These are phyloP conservation scores for Vaccinium macrocarpon DNA, from an alignment of 148 eudicot species.

Conservation along the genomic window DNA sequence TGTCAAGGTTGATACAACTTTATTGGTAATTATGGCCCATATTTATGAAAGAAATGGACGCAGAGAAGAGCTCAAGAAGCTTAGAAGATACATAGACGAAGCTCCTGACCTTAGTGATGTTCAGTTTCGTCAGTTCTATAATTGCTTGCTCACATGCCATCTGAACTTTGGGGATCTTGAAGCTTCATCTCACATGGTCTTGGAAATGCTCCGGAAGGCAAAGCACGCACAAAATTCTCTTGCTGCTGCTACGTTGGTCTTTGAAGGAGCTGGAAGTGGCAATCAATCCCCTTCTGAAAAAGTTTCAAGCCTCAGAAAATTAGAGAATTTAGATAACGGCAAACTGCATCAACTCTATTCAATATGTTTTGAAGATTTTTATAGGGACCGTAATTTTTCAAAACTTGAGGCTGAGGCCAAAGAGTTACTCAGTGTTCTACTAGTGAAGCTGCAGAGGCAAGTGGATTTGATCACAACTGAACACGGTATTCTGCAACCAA, in stretches of 20 bases:
- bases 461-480: conserved; percentile 60
- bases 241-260: conserved; percentile 51
- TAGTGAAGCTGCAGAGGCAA: conserved; percentile 57
- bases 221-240: conserved; percentile 76
- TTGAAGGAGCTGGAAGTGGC: conserved; percentile 38
- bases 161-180: conserved; percentile 84
- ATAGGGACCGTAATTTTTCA: conserved; percentile 53
- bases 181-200: conserved; percentile 73
- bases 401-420: conserved; percentile 58
- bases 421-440: conserved; percentile 43
- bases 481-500: conserved; percentile 80
- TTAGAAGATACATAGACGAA: conserved; percentile 77
- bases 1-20: conserved; percentile 62
- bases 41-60: conserved; percentile 83
- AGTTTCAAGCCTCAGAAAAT: conserved; percentile 15
- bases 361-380: conserved; percentile 55
- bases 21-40: conserved; percentile 74
- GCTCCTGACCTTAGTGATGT: conserved; percentile 50
- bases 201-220: conserved; percentile 88
- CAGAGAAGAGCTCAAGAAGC: conserved; percentile 84
- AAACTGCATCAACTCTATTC: conserved; percentile 19
- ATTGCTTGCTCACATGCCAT: conserved; percentile 78
- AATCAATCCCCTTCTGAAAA: conserved; percentile 15
- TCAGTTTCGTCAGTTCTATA: conserved; percentile 76
- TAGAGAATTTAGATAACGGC: conserved; percentile 21